Evolutionary conservation across 306 rosid species (phyloP).

Genomic region (Cotoneaster glaucophyllus): DNA sequence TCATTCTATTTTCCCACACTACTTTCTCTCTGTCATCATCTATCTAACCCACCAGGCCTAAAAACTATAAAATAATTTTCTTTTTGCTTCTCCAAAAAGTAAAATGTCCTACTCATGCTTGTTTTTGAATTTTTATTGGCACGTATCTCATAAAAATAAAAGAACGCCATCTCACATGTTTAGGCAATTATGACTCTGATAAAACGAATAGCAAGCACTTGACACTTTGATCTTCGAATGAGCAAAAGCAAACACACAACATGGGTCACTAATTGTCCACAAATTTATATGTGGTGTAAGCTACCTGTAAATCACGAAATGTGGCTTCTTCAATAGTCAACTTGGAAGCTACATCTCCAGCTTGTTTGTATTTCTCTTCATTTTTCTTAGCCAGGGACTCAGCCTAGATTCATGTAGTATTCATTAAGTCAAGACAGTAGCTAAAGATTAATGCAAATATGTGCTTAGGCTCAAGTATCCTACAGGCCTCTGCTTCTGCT

Average conservation of each 20-base stretch:
- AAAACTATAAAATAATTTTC: background rate
- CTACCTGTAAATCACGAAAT: conserved; percentile 88
- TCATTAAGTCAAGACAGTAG: conserved; percentile 11
- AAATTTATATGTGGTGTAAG: background rate
- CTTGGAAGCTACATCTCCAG: conserved; percentile 89
- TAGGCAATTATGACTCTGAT: conserved; percentile 5
- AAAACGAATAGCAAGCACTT: background rate
- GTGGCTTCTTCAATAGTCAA: conserved; percentile 87
- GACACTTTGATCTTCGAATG: conserved; percentile 4
- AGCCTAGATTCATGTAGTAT: conserved; percentile 42
- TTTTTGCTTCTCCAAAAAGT: conserved; percentile 1
- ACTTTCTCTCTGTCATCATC: background rate
- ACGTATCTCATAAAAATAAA: background rate
- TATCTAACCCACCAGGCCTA: background rate
- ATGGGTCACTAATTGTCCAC: conserved; percentile 2
- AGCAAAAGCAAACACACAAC: conserved; percentile 3
- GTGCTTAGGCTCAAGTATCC: conserved; percentile 23
- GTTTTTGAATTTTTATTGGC: background rate
- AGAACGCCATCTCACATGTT: background rate
- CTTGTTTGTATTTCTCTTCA: conserved; percentile 86
- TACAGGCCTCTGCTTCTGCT: conserved; percentile 2
- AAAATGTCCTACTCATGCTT: background rate
- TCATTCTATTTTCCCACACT: background rate
- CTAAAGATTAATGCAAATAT: conserved; percentile 7
- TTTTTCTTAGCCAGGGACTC: conserved; percentile 74